Evolutionary conservation across 2,329 filamentous ascomycete species (phyloP), one percentile per base, ranked within the genome.

Genomic region (Aspergillus spinulosporus): DNA sequence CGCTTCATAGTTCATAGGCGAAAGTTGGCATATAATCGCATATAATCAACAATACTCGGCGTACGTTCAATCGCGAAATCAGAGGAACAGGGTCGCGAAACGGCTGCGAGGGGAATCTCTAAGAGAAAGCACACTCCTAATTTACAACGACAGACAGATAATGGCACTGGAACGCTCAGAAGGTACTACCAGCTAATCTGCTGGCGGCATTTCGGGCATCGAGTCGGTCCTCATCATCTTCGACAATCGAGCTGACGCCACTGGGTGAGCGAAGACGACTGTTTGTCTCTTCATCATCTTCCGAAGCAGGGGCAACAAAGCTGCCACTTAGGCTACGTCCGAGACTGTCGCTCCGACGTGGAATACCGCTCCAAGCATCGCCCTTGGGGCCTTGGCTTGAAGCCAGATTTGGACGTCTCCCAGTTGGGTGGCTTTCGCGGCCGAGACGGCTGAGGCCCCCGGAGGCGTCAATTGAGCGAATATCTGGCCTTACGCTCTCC

Each of bases 311-410:
- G n/a, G 83, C 78, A 60, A 87, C 83, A 61, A 89, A 83, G 69
- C 85, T 89, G 47, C 88, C 86, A 54, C 88, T 91, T 62, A 92
- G 82, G 69, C 87, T 92, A 65, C 92, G 83, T 68, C 84, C 88
- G 54, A 91, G 76, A n/a, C 86, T 87, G 65, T 96, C 90, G 31
- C 87, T 86, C 54, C 90, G 84, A 59, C 94, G 84, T 36, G 92
- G 90, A 29, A 97, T 92, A 56, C 94, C 94, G 67, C 91, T 96
- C 94, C 94, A 99, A 12, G 94, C 88, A 73, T 99, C 94, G n/a
- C 94, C 94, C 77, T 96, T 96, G 49, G 94, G 93, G 0, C 94
- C 94, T 75, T 99, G 94, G 67, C 89, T 94, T 46, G 90, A 89
- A 12, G 90, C 89, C 63, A 97, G 76, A 73, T 86, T 93, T 28